A percentile compares a stretch with the other conserved stretches of the same genome.
Conservation (phyloP, 345 rosid species). For the Hypericum perforatum region DNA sequence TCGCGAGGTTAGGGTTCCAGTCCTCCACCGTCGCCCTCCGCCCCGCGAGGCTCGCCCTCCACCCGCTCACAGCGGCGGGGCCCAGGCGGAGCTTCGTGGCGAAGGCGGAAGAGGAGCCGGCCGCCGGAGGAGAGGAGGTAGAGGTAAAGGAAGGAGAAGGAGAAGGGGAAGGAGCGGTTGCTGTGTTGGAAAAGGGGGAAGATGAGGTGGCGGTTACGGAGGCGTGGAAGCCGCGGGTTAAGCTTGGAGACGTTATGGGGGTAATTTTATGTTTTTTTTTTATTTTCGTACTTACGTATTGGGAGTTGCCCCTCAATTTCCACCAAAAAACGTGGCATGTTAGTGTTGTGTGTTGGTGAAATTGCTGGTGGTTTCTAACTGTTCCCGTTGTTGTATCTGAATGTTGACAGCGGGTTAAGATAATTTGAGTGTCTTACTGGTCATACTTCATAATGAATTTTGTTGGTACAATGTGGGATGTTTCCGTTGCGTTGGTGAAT, state of each 20-base stretch:
- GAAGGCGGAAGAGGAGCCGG: constrained; percentile 44
- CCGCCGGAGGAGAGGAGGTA: constrained; percentile 29
- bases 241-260: constrained; percentile 74
- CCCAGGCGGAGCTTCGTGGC: constrained; percentile 34
- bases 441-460: too few species aligned
- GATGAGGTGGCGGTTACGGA: constrained; percentile 27
- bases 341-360: too few species aligned
- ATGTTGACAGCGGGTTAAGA: too few species aligned
- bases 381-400: too few species aligned
- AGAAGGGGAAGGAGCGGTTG: constrained; percentile 6
- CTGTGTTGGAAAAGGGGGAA: neutral
- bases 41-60: constrained; percentile 5
- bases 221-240: constrained; percentile 39
- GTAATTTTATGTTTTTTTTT: constrained; percentile 19
- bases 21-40: constrained; percentile 17
- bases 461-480: too few species aligned
- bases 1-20: constrained; percentile 38
- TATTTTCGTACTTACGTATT: neutral
- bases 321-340: too few species aligned
- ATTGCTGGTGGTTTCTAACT: too few species aligned
- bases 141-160: constrained; percentile 17
- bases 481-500: too few species aligned
- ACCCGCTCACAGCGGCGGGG: constrained; percentile 17
- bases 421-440: too few species aligned
- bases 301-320: too few species aligned